A percentile compares a stretch with the other conserved stretches of the same genome.
phyloP scores from a whole-genome alignment of 768 basidiomycete species.

The Phylloporus sp. region DNA sequence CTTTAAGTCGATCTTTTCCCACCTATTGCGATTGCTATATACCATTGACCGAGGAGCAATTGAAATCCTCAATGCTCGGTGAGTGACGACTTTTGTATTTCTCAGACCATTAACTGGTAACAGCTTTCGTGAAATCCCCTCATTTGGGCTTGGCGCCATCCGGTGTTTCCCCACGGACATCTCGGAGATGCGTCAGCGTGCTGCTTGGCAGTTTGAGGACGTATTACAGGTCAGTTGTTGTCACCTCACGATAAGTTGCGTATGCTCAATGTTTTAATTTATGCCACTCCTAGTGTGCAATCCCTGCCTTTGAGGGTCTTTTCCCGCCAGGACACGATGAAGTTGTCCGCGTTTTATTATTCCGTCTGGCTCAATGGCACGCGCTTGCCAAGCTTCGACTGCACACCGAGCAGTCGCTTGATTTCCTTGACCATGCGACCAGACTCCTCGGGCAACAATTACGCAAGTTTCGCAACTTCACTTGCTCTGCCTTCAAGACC shows the following conservation, averaged over 20 bases:
- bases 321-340: slow-evolving; percentile 23
- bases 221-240: slow-evolving; percentile 33
- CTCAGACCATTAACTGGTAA: too few relatives aligned
- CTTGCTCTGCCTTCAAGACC: slow-evolving; percentile 24
- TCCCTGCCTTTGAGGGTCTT: slow-evolving; percentile 32
- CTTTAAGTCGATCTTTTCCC: slow-evolving; percentile 35
- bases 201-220: slow-evolving; percentile 41
- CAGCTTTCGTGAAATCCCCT: slow-evolving; percentile 15
- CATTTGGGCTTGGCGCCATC: slow-evolving; percentile 32
- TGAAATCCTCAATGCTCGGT: slow-evolving; percentile 26
- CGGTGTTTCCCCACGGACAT: slow-evolving; percentile 33
- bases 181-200: slow-evolving; percentile 34
- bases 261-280: not conserved
- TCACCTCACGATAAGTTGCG: too few relatives aligned
- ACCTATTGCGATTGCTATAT: slow-evolving; percentile 34
- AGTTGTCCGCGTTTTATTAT: slow-evolving; percentile 20
- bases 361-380: slow-evolving; percentile 32
- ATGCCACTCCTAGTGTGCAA: slow-evolving; percentile 25
- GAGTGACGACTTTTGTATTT: not conserved
- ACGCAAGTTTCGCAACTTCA: slow-evolving; percentile 22
- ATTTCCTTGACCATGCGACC: slow-evolving; percentile 15
- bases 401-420: slow-evolving; percentile 29
- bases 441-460: slow-evolving; percentile 13
- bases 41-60: slow-evolving; percentile 8
- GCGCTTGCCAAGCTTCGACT: slow-evolving; percentile 32